Evolutionary conservation across 768 basidiomycete species (phyloP).

Genomic region (Candolleomyces eurysporus): DNA sequence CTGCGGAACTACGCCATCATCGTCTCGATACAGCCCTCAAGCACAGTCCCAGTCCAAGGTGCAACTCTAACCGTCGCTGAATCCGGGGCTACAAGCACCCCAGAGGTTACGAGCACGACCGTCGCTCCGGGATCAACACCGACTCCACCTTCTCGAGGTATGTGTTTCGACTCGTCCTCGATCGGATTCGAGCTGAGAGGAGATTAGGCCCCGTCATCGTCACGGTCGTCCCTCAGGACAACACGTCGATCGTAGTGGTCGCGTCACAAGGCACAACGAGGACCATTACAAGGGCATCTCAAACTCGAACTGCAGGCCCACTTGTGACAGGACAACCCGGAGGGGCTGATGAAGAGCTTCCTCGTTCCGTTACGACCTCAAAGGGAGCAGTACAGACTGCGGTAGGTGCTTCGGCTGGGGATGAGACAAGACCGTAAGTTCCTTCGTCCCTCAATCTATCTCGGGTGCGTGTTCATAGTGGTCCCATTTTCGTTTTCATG

Average conservation of each 20-base stretch:
- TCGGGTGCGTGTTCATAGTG: not conserved
- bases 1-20: too few species aligned
- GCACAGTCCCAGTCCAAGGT: too few species aligned
- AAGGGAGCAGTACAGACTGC: not conserved
- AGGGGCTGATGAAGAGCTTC: not conserved
- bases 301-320: slow-evolving; percentile 1
- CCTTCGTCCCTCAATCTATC: not conserved
- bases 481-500: not conserved
- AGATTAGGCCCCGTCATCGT: slow-evolving; percentile 27
- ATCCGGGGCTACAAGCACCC: too few species aligned
- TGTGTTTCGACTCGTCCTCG: too few species aligned
- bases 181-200: not conserved
- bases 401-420: not conserved
- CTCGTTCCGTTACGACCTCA: not conserved
- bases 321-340: not conserved
- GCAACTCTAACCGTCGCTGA: too few species aligned
- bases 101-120: too few species aligned
- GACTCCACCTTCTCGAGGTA: too few species aligned
- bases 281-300: slow-evolving; percentile 13
- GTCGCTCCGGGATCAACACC: too few species aligned
- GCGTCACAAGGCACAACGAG: slow-evolving; percentile 19
- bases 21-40: too few species aligned
- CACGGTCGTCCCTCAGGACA: slow-evolving; percentile 36
- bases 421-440: not conserved
- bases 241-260: slow-evolving; percentile 17